Evolutionary conservation across 352 stramenopile species (phyloP).

Genomic region (Aphanomyces euteiches): DNA sequence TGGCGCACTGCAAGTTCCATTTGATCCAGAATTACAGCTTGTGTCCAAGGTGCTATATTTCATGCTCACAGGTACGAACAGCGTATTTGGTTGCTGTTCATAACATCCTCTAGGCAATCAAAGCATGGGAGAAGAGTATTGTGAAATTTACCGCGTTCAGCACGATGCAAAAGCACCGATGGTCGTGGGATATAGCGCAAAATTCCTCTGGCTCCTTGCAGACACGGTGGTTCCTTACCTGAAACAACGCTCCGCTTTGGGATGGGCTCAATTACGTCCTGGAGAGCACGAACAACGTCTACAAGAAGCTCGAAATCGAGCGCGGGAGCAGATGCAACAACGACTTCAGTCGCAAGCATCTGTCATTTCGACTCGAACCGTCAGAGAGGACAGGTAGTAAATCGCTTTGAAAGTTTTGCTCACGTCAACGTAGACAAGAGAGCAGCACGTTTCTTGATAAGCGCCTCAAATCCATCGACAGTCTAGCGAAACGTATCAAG

Average conservation of each 20-base stretch:
- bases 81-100: not conserved
- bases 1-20: not conserved
- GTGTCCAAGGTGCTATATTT: conserved; percentile 21
- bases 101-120: conserved; percentile 36
- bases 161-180: conserved; percentile 20
- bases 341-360: conserved; percentile 26
- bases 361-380: conserved; percentile 1
- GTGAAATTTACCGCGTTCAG: conserved; percentile 66
- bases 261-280: conserved; percentile 62
- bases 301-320: conserved; percentile 49
- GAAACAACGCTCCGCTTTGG: conserved; percentile 50
- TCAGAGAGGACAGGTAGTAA: not conserved
- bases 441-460: conserved; percentile 14
- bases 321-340: conserved; percentile 78
- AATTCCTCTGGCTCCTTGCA: conserved; percentile 56
- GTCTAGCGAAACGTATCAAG: conserved; percentile 46
- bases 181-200: conserved; percentile 41
- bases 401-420: not conserved
- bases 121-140: conserved; percentile 86
- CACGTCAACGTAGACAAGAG: not conserved
- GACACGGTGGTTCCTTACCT: conserved; percentile 62
- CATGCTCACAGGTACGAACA: conserved; percentile 1
- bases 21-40: conserved; percentile 23
- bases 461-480: conserved; percentile 44
- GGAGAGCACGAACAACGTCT: conserved; percentile 19